Evolutionary conservation across 768 basidiomycete species (phyloP).

Genomic region (Steccherinum ochraceum): DNA sequence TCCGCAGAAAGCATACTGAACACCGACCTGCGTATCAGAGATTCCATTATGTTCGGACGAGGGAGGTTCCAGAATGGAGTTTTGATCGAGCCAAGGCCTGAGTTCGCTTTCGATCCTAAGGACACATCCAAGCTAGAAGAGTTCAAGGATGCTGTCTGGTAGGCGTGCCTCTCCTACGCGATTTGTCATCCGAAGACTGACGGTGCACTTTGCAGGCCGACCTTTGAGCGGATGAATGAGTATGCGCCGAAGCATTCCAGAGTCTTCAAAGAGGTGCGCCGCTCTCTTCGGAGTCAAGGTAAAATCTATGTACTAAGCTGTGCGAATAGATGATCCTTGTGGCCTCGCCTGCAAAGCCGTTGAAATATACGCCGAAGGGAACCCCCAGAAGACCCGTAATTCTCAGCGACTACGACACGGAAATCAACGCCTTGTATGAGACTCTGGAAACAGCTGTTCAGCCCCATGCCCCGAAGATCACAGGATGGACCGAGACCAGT

Average conservation of each 20-base stretch:
- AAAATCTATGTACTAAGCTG: background rate
- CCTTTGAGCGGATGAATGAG: slow-evolving; percentile 30
- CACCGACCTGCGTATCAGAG: slow-evolving; percentile 4
- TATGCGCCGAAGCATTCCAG: slow-evolving; percentile 33
- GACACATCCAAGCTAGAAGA: slow-evolving; percentile 2
- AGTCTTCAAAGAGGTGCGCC: slow-evolving; percentile 35
- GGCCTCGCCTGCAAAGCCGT: slow-evolving; percentile 11
- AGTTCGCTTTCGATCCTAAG: slow-evolving; percentile 2
- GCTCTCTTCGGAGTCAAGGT: no score
- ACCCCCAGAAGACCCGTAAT: slow-evolving; percentile 12
- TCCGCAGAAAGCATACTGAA: slow-evolving; percentile 11
- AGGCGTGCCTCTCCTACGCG: background rate
- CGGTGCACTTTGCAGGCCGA: slow-evolving; percentile 22
- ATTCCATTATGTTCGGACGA: slow-evolving; percentile 15
- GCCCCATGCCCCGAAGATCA: slow-evolving; percentile 3
- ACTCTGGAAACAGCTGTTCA: slow-evolving; percentile 7
- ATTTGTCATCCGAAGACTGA: background rate
- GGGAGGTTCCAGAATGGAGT: slow-evolving; percentile 9
- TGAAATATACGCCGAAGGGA: slow-evolving; percentile 16
- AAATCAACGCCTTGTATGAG: slow-evolving; percentile 12
- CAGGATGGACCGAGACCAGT: slow-evolving; percentile 10
- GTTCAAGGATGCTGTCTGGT: slow-evolving; percentile 12
- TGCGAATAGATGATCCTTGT: slow-evolving; percentile 18
- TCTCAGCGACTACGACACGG: slow-evolving; percentile 10
- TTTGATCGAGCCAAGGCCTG: slow-evolving; percentile 9